Percentiles rank a stretch among this genome's conserved stretches.
These are phyloP conservation scores for Cynanchum wilfordii DNA, from an alignment of 257 asterid genomes.

Conservation along the genomic window DNA sequence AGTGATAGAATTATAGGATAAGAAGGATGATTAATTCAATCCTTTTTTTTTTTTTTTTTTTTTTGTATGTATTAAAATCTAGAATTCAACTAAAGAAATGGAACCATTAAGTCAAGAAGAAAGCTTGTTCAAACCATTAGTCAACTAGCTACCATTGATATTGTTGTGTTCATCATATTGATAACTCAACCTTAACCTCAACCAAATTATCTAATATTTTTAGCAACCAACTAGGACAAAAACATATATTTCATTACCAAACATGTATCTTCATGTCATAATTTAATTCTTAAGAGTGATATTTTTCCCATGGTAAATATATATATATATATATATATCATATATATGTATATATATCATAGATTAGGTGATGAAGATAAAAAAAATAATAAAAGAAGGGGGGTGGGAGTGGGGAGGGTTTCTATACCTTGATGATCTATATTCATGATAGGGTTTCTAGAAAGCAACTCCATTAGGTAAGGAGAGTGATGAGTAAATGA, in stretches of 20 bases:
- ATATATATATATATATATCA: too few species aligned
- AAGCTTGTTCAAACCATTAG: not conserved
- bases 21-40: too few species aligned
- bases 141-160: not conserved
- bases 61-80: too few species aligned
- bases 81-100: not conserved
- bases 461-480: constrained; percentile 28
- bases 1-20: too few species aligned
- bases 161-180: not conserved
- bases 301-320: not conserved
- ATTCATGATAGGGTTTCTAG: constrained; percentile 17
- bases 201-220: not conserved
- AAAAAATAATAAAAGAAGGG: not conserved
- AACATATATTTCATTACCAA: not conserved
- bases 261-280: not conserved
- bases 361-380: not conserved
- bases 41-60: too few species aligned
- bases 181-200: not conserved
- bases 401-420: not conserved
- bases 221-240: not conserved
- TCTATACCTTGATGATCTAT: constrained; percentile 37
- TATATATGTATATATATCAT: too few species aligned
- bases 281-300: too few species aligned
- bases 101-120: not conserved
- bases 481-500: constrained; percentile 14